A percentile compares a stretch with the other conserved stretches of the same genome.
Evolutionary conservation across 2,329 filamentous ascomycete species (phyloP).

Genomic region (Colletotrichum sp.): DNA sequence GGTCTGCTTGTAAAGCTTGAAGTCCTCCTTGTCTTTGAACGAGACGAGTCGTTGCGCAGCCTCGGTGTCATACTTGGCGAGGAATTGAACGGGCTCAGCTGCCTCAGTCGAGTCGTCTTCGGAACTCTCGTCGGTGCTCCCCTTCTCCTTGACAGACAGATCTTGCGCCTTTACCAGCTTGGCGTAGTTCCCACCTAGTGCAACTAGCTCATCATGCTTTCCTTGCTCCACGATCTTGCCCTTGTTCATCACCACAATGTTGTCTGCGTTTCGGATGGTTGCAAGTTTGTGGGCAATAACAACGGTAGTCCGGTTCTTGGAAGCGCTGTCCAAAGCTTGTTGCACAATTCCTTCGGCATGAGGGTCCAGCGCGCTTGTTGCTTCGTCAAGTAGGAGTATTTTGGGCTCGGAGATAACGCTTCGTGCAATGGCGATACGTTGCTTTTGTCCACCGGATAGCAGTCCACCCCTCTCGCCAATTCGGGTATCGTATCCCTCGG

Average conservation of each 20-base stretch:
- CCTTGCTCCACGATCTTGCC: slow-evolving; percentile 35
- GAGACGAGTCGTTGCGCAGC: background rate
- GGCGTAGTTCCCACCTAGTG: slow-evolving; percentile 21
- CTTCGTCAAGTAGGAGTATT: slow-evolving; percentile 70
- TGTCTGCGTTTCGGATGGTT: slow-evolving; percentile 34
- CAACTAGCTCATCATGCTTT: slow-evolving; percentile 25
- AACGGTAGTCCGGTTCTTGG: slow-evolving; percentile 64
- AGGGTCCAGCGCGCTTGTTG: slow-evolving; percentile 60
- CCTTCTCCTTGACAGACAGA: slow-evolving; percentile 3
- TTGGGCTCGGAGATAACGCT: slow-evolving; percentile 65
- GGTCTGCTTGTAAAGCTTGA: background rate
- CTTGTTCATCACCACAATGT: slow-evolving; percentile 35
- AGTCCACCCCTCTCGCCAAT: slow-evolving; percentile 27
- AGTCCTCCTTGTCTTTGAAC: slow-evolving; percentile 9
- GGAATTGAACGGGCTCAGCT: background rate
- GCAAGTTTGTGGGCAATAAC: slow-evolving; percentile 65
- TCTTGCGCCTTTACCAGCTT: slow-evolving; percentile 28
- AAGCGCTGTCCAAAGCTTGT: slow-evolving; percentile 56
- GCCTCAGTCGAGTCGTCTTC: background rate
- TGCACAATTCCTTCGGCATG: slow-evolving; percentile 55
- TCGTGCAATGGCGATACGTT: slow-evolving; percentile 70
- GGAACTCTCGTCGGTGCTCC: background rate
- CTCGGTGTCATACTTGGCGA: background rate
- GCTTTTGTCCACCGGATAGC: slow-evolving; percentile 62
- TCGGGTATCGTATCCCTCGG: slow-evolving; percentile 27